phyloP scores from a whole-genome alignment of 2,329 filamentous ascomycete genomes.

The Aspergillus fijiensis region DNA sequence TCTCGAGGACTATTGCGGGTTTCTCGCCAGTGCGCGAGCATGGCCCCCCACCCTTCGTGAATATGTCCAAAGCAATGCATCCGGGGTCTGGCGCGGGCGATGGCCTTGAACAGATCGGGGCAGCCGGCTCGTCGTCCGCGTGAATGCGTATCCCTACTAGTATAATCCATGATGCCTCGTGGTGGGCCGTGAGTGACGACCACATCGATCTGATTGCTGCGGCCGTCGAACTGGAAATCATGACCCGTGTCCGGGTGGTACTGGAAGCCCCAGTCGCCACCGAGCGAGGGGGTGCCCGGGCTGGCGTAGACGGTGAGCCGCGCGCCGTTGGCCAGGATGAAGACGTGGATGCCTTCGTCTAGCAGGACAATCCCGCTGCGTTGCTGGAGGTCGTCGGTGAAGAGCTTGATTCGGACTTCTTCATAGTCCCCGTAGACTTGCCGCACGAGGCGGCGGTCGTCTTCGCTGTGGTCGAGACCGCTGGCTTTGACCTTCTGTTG shows the following conservation, averaged over 20 bases:
- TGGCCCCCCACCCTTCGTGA: conserved; percentile 57
- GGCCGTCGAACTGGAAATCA: conserved; percentile 29
- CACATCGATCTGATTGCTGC: conserved; percentile 40
- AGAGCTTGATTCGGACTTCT: conserved; percentile 43
- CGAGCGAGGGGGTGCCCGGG: conserved; percentile 51
- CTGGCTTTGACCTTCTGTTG: conserved; percentile 29
- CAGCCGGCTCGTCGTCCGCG: conserved; percentile 31
- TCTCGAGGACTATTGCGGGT: conserved; percentile 25
- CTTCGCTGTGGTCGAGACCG: conserved; percentile 19
- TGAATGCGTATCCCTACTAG: conserved; percentile 14
- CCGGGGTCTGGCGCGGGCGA: conserved; percentile 32
- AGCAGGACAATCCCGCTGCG: conserved; percentile 49
- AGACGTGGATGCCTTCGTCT: conserved; percentile 51
- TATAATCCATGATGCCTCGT: conserved; percentile 51
- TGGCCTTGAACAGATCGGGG: conserved; percentile 30
- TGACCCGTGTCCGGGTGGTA: conserved; percentile 45
- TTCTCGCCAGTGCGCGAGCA: conserved; percentile 52
- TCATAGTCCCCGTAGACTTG: conserved; percentile 44
- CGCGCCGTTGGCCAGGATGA: conserved; percentile 53
- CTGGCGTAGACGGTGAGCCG: conserved; percentile 53
- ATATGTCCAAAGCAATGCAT: conserved; percentile 46
- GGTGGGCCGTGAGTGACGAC: conserved; percentile 59
- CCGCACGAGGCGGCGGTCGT: conserved; percentile 21
- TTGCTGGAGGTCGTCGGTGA: conserved; percentile 28
- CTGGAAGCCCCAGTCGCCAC: conserved; percentile 53